Evolutionary conservation across 257 asterid genomes (phyloP).

Genomic region (Euphrasia confusa): DNA sequence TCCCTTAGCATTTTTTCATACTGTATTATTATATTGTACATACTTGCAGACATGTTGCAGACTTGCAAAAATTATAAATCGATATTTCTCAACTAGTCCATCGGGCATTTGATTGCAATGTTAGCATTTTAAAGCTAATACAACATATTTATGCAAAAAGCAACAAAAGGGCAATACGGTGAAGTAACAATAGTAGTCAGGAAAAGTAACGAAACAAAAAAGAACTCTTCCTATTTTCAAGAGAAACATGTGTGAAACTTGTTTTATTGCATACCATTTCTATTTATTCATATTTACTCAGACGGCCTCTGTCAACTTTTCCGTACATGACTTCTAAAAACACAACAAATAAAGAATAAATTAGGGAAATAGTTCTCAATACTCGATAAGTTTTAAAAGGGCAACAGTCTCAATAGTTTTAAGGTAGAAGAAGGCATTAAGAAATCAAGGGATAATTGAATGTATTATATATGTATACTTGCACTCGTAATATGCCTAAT

Average conservation of each 20-base stretch:
- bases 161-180: background rate
- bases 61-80: background rate
- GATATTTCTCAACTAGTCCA: background rate
- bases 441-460: no score
- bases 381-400: background rate
- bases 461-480: background rate
- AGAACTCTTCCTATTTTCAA: background rate
- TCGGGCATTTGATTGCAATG: conserved; percentile 10
- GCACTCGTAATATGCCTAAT: background rate
- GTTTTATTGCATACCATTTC: conserved; percentile 3
- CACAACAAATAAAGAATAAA: background rate
- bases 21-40: background rate
- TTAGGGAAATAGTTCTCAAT: background rate
- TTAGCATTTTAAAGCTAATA: no score
- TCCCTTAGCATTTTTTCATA: background rate
- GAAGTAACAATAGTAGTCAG: background rate
- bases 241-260: conserved; percentile 6
- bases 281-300: conserved; percentile 2
- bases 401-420: background rate
- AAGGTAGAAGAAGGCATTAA: no score
- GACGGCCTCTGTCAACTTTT: background rate
- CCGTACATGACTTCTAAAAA: background rate
- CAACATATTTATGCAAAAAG: background rate
- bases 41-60: conserved; percentile 1
- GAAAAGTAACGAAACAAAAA: background rate